Evolutionary conservation across 2,329 filamentous ascomycete genomes (phyloP), one percentile per base, ranked within the genome.

Genomic region (Colletotrichum tropicicola): DNA sequence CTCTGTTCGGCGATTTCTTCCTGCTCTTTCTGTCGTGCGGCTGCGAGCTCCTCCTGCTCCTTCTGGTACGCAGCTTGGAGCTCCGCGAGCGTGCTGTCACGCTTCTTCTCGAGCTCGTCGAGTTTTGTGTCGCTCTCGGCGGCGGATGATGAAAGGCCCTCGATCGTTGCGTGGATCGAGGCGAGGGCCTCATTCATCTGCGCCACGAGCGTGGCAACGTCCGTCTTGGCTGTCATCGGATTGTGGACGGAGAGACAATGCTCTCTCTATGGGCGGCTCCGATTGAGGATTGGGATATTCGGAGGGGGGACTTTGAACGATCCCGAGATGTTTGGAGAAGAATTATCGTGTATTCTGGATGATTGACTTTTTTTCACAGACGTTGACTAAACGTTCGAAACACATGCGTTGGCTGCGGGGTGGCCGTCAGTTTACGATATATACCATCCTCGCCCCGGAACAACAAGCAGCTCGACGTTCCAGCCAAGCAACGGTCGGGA

Each of bases 141-240:
- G 6, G 61, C 61, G 27, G 44, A 65, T 2, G 70, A 70, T 10
- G 76, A 72, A 19, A 82, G 70, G 2, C 73, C 70, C 12, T 73
- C 70, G 32, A 82, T 69, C 21, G 80, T 78, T 27, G 55, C 62
- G 62, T 78, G 76, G 61, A 83, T 81, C 15, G 73, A 71, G 1
- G 77, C 74, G 45, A 83, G 72, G 19, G 76, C 81, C 56, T 81
- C 76, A 66, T 77, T 77, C 78, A 83, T 79, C 69, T 80, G 76
- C 65, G 75, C 70, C 68, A 82, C 75, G 48, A 82, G 77, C 44
- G 72, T 66, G 13, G 77, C 73, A 63, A 81, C 76, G 59, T 80
- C 76, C 69, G 74, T 70, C 27, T 62, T 73, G 61, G 37, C 55
- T 27, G 66, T 51, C 63, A 65, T 66, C 48, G 43, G 35, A 28